A percentile compares a stretch with the other conserved stretches of the same genome.
Conservation (phyloP, 2,329 filamentous ascomycete species). For the Tolypocladium paradoxum region DNA sequence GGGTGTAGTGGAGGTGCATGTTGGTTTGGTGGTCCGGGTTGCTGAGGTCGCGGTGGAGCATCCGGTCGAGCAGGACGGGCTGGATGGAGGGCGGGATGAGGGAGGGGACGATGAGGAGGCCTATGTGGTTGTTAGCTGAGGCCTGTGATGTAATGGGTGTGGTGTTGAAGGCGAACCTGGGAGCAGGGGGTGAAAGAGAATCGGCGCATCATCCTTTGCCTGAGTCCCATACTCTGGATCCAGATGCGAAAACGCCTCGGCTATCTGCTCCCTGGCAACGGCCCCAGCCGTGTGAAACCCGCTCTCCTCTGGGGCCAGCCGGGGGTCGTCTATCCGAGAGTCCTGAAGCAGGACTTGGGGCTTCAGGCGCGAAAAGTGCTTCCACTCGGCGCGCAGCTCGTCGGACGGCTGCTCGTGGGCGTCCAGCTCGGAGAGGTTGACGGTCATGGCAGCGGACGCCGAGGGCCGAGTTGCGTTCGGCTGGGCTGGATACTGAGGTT, state of each 20-base stretch:
- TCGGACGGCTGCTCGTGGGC: conserved; percentile 70
- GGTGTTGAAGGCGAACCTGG: conserved; percentile 44
- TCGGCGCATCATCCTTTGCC: conserved; percentile 27
- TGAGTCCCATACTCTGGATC: conserved; percentile 20
- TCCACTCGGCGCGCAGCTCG: conserved; percentile 60
- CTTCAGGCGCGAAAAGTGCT: conserved; percentile 56
- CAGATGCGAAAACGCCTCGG: conserved; percentile 31
- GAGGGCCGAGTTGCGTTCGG: background rate
- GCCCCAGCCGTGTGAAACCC: conserved; percentile 34
- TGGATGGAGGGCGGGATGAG: conserved; percentile 64
- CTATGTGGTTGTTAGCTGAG: conserved; percentile 29
- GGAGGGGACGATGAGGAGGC: conserved; percentile 66
- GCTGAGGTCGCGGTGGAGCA: conserved; percentile 69
- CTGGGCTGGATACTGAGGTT: background rate
- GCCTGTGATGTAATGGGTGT: no score
- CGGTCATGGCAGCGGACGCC: conserved; percentile 11
- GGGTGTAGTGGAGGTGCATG: conserved; percentile 69
- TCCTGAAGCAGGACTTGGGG: conserved; percentile 38
- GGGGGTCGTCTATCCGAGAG: conserved; percentile 46
- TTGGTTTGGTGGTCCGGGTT: conserved; percentile 74
- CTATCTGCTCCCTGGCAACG: conserved; percentile 31
- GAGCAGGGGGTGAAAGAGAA: conserved; percentile 56
- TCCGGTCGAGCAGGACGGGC: conserved; percentile 53
- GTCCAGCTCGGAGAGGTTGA: conserved; percentile 42
- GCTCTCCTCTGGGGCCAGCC: conserved; percentile 22